Evolutionary conservation across 2,329 filamentous ascomycete species (phyloP), one percentile per base, ranked within the genome.

Genomic region (Aspergillus aculeatus): DNA sequence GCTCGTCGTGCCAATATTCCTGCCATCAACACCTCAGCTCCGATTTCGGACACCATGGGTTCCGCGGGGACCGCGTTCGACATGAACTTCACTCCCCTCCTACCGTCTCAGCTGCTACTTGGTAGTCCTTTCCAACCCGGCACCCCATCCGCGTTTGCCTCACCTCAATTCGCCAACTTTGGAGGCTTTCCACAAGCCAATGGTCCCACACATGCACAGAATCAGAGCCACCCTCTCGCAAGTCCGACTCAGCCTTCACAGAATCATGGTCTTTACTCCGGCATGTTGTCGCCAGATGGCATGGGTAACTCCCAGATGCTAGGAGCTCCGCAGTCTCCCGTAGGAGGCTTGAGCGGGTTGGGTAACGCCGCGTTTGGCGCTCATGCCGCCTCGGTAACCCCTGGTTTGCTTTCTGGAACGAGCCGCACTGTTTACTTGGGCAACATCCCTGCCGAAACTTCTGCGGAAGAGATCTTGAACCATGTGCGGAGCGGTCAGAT

Each of bases 401-500:
- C 91, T n/a, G 90, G 89, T 50, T 84, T 96, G 62, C 86, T 96
- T 49, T 92, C 91, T 52, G 91, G 92, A 54, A 96, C 93, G 10
- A 98, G 94, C 83, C 87, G 95, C 68, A 99, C 95, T 4, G 95
- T 99, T 48, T 99, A 99, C 73, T 82, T 99, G 55, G 95, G 95
- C 65, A 99, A 99, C 77, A 98, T 99, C 61, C 95, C 95, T n/a
- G 91, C 93, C 26, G 95, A 99, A 80, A 99, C 95, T 7, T 89
- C 91, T 53, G 94, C 95, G 9, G 95, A 99, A 80, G 95, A 99
- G 80, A 96, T 99, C 65, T 82, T 99, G 58, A 90, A 93, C 65
- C 95, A 99, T 72, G 95, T 99, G 61, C 87, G 95, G 65, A 98
- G 95, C 77, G 95, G 95, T 24, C 95, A 98, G 75, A 98, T 99